Base-by-base conservation (phyloP, 2,329 filamentous ascomycete genomes). In the Chalaropsis ovoidea region DNA sequence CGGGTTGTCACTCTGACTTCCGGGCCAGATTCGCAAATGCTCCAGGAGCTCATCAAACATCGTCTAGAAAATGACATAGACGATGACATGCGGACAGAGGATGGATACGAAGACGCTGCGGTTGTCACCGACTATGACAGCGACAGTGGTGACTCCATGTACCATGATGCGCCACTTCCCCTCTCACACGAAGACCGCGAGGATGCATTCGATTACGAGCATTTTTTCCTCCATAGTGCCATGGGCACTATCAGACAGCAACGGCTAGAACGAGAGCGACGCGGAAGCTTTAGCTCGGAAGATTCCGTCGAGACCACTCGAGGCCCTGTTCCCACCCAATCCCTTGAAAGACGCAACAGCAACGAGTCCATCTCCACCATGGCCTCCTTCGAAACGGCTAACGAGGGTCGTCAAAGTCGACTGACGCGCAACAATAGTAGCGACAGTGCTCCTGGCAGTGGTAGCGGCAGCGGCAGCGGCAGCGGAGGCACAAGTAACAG, bases 181-280 rank as follows among this genome's bases (percentile, higher is more conserved):
- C 76, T 88, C 5, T 90, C 90, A 0, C 93, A 97, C 71, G 93
- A 97, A 76, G 91, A 96, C 74, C 88, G 93, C 22, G 86, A 92
- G 70, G 93, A 97, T 74, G 92, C 92, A 0, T 97, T 97, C 72
- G 93, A 97, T 74, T 97, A 97, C 69, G 89, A 96, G 74, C 87
- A 95, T 73, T 96, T 96, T 76, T 96, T 96, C 74, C 80, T 96
- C 15, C 91, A 96, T 74, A 95, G 90, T 70, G 90, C 91, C 11
- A 86, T 96, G 82, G 91, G 90, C 5, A 90, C 82, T 1, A 86
- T 90, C 72, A 85, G 82, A 69, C 78, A 80, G 67, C 77, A 78
- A 67, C 76, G 77, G n/a, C 74, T 81, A 67, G 73, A 72, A 4
- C 74, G 77, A 47, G 73, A 72, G 4, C 74, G 77, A 47, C 75